Evolutionary conservation across 495 filamentous ascomycete genomes (phyloP).

Genomic region (Daldinia loculata): DNA sequence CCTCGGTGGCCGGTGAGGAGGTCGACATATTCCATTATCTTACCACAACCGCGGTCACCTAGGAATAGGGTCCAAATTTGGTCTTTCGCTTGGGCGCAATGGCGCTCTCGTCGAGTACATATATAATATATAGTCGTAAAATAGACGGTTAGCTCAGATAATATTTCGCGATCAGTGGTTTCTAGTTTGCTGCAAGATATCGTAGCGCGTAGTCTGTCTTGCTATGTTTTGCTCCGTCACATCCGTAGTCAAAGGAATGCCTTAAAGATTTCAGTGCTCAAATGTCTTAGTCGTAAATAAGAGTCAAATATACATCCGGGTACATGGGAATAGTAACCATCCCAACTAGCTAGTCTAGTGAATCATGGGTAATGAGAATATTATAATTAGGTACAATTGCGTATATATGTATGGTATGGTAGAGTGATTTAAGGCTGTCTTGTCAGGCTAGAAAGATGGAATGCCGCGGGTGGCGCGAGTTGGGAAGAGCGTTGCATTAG

Average conservation of each 20-base stretch:
- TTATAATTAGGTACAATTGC: not conserved
- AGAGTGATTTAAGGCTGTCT: not conserved
- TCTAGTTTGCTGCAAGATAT: not conserved
- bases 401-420: not conserved
- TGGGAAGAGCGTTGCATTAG: not conserved
- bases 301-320: conserved; percentile 11
- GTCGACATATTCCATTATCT: conserved; percentile 46
- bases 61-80: not conserved
- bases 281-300: conserved; percentile 23
- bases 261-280: not conserved
- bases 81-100: not conserved
- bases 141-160: not conserved
- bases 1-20: conserved; percentile 36
- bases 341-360: not conserved
- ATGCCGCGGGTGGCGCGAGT: conserved; percentile 21
- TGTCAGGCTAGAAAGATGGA: conserved; percentile 4
- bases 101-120: conserved; percentile 5
- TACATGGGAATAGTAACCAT: conserved; percentile 23
- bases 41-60: conserved; percentile 11
- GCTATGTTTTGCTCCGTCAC: conserved; percentile 22
- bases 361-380: not conserved
- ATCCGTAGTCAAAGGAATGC: conserved; percentile 27
- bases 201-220: conserved; percentile 3
- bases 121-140: conserved; percentile 1
- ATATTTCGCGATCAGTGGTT: not conserved